Conservation (phyloP, 1,284 basidiomycete genomes). For the Sutorius eximius region DNA sequence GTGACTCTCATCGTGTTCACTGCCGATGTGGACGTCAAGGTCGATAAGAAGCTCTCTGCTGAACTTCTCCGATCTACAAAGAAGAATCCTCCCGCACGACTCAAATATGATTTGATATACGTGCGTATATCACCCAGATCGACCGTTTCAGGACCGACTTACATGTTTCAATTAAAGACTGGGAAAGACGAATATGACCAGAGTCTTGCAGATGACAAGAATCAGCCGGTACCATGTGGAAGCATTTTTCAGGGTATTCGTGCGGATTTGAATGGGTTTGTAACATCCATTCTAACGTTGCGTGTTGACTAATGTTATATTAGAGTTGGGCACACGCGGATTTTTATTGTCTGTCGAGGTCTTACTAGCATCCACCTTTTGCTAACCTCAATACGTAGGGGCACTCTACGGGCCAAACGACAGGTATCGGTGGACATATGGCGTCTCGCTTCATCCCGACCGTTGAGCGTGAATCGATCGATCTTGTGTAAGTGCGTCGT, state of each 20-base stretch:
- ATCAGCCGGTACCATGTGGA: conserved; percentile 56
- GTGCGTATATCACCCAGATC: conserved; percentile 41
- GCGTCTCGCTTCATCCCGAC: conserved; percentile 94
- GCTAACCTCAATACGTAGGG: conserved; percentile 45
- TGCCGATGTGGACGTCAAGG: conserved; percentile 74
- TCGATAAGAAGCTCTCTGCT: conserved; percentile 69
- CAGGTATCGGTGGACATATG: conserved; percentile 90
- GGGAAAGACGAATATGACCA: conserved; percentile 87
- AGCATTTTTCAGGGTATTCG: conserved; percentile 87
- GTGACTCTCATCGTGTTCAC: conserved; percentile 84
- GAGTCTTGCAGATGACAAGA: conserved; percentile 65
- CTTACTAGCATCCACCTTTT: not conserved
- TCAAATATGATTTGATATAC: conserved; percentile 87
- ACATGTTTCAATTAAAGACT: conserved; percentile 50
- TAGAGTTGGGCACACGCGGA: conserved; percentile 63
- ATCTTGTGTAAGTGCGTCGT: conserved; percentile 47
- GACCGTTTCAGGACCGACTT: not conserved
- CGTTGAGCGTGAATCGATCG: conserved; percentile 94
- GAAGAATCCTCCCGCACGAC: conserved; percentile 83
- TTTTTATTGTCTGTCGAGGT: conserved; percentile 65
- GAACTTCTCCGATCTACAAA: conserved; percentile 94
- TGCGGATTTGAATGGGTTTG: conserved; percentile 79
- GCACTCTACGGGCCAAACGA: conserved; percentile 87
- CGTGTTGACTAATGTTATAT: conserved; percentile 11
- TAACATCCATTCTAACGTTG: conserved; percentile 6